phyloP scores from a whole-genome alignment of 1,284 basidiomycete species.

The Neolentinus lepideus region DNA sequence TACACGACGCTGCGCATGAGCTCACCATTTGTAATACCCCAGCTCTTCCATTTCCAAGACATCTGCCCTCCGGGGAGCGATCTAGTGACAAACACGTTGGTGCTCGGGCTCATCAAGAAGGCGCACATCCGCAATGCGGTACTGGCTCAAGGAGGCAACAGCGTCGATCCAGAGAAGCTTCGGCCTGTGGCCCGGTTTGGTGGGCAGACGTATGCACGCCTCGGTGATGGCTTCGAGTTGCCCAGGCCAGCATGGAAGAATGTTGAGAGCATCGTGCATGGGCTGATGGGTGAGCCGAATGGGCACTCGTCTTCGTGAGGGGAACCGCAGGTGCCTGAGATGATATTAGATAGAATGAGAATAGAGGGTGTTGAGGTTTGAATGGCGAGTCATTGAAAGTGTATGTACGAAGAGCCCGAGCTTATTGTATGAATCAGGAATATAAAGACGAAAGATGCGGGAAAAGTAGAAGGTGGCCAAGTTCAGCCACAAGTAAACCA shows the following conservation, averaged over 20 bases:
- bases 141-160: slow-evolving; percentile 33
- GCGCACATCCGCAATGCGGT: slow-evolving; percentile 55
- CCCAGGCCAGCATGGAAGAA: slow-evolving; percentile 49
- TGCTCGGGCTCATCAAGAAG: slow-evolving; percentile 58
- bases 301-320: not conserved
- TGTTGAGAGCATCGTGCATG: not conserved
- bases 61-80: slow-evolving; percentile 35
- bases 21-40: slow-evolving; percentile 6
- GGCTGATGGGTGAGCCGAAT: not conserved
- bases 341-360: not conserved
- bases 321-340: not conserved
- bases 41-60: slow-evolving; percentile 53
- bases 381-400: not conserved
- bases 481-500: too few species aligned
- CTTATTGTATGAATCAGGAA: not conserved
- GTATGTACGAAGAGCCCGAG: not conserved
- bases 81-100: slow-evolving; percentile 43
- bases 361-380: not conserved
- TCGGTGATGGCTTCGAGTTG: slow-evolving; percentile 52
- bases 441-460: not conserved
- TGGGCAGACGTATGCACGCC: slow-evolving; percentile 47
- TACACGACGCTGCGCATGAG: slow-evolving; percentile 2
- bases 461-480: not conserved
- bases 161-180: slow-evolving; percentile 54
- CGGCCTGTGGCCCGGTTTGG: slow-evolving; percentile 59